A percentile compares a stretch with the other conserved stretches of the same genome.
These are phyloP conservation scores for Cercospora nicotianae DNA, from an alignment of 2,329 filamentous ascomycete genomes.

Conservation along the genomic window DNA sequence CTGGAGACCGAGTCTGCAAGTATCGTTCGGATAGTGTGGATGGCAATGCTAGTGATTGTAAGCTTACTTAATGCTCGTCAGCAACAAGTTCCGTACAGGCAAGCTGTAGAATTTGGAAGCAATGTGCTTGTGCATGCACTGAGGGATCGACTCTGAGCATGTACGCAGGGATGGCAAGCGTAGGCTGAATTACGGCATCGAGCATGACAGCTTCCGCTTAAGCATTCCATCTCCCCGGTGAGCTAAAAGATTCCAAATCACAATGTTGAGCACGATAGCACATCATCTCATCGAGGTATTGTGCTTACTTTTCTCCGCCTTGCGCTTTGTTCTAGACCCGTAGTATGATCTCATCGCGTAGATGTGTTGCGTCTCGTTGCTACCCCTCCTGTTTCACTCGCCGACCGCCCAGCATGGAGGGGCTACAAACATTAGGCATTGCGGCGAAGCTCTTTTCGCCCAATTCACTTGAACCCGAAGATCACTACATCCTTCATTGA, in stretches of 20 bases:
- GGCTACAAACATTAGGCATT: conserved; percentile 3
- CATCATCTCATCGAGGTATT: not conserved
- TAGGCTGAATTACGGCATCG: not conserved
- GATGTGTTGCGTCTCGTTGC: not conserved
- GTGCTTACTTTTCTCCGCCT: not conserved
- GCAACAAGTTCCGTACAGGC: not conserved
- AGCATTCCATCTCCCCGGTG: conserved; percentile 3
- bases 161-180: not conserved
- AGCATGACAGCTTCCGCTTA: not conserved
- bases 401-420: not conserved
- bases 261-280: not conserved
- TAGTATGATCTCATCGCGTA: conserved; percentile 3
- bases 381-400: conserved; percentile 1
- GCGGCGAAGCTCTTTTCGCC: not conserved
- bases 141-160: not conserved
- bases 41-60: not conserved
- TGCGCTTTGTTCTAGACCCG: conserved; percentile 1
- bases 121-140: not conserved
- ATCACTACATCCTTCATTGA: not conserved
- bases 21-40: not conserved
- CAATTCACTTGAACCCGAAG: not conserved
- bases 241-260: conserved; percentile 1
- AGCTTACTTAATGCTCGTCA: not conserved
- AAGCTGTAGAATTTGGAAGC: not conserved
- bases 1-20: not conserved